These are phyloP conservation scores for Exophiala alcalophila DNA, from an alignment of 2,329 filamentous ascomycete genomes.

Conservation along the genomic window DNA sequence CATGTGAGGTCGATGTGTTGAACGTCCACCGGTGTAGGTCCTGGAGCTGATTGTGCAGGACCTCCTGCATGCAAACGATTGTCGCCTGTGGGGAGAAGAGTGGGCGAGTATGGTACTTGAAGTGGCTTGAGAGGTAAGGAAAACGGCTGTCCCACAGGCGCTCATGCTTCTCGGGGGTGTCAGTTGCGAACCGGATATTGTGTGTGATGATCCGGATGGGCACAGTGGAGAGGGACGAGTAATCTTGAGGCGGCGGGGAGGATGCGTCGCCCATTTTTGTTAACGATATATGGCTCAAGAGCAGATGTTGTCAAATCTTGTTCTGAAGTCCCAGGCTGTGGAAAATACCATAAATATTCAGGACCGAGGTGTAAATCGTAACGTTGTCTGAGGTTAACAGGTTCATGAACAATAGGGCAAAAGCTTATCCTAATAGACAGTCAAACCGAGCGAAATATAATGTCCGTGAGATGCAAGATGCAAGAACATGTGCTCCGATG, in stretches of 20 bases:
- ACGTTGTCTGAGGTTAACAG: no score
- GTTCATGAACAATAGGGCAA: no score
- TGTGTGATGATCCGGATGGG: constrained; percentile 53
- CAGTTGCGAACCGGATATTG: constrained; percentile 57
- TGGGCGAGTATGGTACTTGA: constrained; percentile 25
- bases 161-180: constrained; percentile 50
- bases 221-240: constrained; percentile 21
- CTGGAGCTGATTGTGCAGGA: constrained; percentile 42
- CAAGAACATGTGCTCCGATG: no score
- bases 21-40: constrained; percentile 20
- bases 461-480: no score
- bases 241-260: constrained; percentile 5
- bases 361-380: no score
- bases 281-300: no score
- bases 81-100: constrained; percentile 55
- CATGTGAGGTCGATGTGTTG: constrained; percentile 9
- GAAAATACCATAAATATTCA: not conserved
- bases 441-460: no score
- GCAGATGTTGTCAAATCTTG: not conserved
- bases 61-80: constrained; percentile 52
- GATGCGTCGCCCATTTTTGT: constrained; percentile 23
- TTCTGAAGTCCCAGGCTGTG: not conserved
- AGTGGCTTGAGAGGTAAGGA: constrained; percentile 32
- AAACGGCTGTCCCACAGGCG: constrained; percentile 49
- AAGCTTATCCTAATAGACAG: no score